Evolutionary conservation across 2,329 filamentous ascomycete genomes (phyloP).

Genomic region (Dactylellina sp.): DNA sequence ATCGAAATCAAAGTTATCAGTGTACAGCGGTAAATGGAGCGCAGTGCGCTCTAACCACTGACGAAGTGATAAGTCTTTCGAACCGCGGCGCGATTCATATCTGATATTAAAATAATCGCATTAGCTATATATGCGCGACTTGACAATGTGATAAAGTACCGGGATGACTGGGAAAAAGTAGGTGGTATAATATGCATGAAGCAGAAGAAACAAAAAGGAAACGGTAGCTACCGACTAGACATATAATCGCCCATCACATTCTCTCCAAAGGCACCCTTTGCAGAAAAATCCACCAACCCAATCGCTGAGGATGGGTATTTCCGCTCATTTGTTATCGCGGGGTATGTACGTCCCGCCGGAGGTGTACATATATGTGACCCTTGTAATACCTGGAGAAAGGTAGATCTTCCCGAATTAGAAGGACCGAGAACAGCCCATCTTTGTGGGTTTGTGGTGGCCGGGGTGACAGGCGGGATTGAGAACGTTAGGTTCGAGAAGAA

Average conservation of each 20-base stretch:
- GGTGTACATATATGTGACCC: conserved; percentile 82
- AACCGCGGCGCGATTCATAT: conserved; percentile 88
- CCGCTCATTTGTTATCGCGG: conserved; percentile 75
- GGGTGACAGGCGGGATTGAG: conserved; percentile 71
- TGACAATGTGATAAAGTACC: background rate
- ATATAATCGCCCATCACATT: conserved; percentile 56
- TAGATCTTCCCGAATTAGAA: conserved; percentile 81
- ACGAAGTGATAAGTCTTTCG: conserved; percentile 84
- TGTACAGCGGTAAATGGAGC: conserved; percentile 76
- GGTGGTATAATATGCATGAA: too few relatives aligned
- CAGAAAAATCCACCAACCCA: conserved; percentile 90
- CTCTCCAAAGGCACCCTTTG: conserved; percentile 67
- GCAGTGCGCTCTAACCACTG: conserved; percentile 86
- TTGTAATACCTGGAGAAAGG: conserved; percentile 80
- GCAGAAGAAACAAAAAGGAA: background rate
- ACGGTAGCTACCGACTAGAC: conserved; percentile 59
- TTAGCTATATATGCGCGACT: too few relatives aligned
- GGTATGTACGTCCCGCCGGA: conserved; percentile 79
- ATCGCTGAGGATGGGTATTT: conserved; percentile 71
- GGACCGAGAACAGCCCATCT: conserved; percentile 89
- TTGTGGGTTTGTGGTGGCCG: conserved; percentile 63
- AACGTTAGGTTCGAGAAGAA: conserved; percentile 80
- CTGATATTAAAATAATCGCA: conserved; percentile 73
- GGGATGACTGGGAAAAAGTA: too few relatives aligned
- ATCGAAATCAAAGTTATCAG: conserved; percentile 66